These are phyloP conservation scores for Fusarium sp. DNA, from an alignment of 2,329 filamentous ascomycete species.

Conservation along the genomic window DNA sequence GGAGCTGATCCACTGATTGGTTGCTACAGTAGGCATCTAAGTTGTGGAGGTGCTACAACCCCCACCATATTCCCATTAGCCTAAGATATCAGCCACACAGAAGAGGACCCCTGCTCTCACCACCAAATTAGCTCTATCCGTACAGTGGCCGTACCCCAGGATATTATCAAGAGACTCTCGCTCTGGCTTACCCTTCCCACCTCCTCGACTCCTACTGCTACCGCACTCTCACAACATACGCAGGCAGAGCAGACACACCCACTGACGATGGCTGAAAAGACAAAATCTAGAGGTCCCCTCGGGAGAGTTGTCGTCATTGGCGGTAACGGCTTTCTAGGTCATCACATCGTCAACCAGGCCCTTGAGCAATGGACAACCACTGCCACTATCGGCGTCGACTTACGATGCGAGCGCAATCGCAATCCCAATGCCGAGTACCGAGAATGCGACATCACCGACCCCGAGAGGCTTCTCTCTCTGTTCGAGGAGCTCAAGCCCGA, in stretches of 20 bases:
- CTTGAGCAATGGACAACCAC: constrained; percentile 62
- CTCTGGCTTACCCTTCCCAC: constrained; percentile 12
- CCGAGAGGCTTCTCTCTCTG: constrained; percentile 66
- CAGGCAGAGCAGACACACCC: not conserved
- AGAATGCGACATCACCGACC: constrained; percentile 81
- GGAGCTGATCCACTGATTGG: constrained; percentile 4
- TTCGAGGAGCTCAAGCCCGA: constrained; percentile 77
- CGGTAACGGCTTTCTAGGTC: constrained; percentile 85
- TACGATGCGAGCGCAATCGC: constrained; percentile 76
- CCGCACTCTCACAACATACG: not conserved
- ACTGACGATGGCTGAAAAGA: constrained; percentile 9
- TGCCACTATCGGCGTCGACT: constrained; percentile 75
- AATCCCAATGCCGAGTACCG: constrained; percentile 69
- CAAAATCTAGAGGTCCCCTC: constrained; percentile 54
- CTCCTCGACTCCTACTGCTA: constrained; percentile 9
- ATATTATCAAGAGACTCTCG: constrained; percentile 13
- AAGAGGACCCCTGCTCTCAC: constrained; percentile 20
- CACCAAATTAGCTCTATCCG: constrained; percentile 10
- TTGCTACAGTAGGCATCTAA: constrained; percentile 7
- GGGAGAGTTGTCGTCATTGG: constrained; percentile 82
- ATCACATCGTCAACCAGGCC: constrained; percentile 81
- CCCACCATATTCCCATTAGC: constrained; percentile 25
- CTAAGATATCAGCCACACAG: constrained; percentile 32
- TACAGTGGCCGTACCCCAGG: constrained; percentile 15
- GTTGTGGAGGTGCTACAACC: not conserved